A percentile compares a stretch with the other conserved stretches of the same genome.
Evolutionary conservation across 495 filamentous ascomycete genomes (phyloP).

Genomic region (Thermothielavioides terrestris): DNA sequence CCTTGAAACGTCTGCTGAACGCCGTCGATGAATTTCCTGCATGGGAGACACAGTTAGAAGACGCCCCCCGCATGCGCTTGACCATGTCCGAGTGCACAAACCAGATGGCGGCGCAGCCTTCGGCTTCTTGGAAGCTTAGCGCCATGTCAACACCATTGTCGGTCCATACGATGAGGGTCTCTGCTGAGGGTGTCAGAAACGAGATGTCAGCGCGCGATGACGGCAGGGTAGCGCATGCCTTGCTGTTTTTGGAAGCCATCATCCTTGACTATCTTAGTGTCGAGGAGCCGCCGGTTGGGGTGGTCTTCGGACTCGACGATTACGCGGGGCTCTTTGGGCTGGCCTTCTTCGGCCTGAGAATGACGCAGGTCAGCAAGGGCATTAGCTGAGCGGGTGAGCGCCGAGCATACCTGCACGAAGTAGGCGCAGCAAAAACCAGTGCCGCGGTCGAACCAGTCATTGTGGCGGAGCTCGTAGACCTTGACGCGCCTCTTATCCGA

Average conservation of each 20-base stretch:
- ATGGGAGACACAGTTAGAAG: conserved; percentile 9
- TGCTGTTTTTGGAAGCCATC: conserved; percentile 99
- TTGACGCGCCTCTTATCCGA: conserved; percentile 95
- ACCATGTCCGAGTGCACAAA: conserved; percentile 31
- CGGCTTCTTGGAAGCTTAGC: conserved; percentile 94
- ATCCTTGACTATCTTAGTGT: conserved; percentile 85
- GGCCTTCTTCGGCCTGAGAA: conserved; percentile 35
- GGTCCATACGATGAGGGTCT: conserved; percentile 98
- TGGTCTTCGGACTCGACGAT: conserved; percentile 90
- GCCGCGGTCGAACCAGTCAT: conserved; percentile 97
- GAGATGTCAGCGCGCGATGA: neutral
- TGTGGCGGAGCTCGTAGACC: conserved; percentile 95
- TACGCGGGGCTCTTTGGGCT: conserved; percentile 68
- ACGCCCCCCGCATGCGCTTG: neutral
- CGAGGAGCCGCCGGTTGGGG: conserved; percentile 69
- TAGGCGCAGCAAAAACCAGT: conserved; percentile 89
- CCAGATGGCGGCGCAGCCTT: conserved; percentile 91
- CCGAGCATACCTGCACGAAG: conserved; percentile 58
- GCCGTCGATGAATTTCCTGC: conserved; percentile 82
- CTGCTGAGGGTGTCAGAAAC: conserved; percentile 40
- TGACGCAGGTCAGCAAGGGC: conserved; percentile 12
- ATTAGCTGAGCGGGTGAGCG: neutral
- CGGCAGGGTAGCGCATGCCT: conserved; percentile 45
- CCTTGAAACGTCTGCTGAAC: conserved; percentile 56
- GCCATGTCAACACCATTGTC: conserved; percentile 94